Conservation (phyloP, 129 eudicot genomes). For the Lactuca sativa region DNA sequence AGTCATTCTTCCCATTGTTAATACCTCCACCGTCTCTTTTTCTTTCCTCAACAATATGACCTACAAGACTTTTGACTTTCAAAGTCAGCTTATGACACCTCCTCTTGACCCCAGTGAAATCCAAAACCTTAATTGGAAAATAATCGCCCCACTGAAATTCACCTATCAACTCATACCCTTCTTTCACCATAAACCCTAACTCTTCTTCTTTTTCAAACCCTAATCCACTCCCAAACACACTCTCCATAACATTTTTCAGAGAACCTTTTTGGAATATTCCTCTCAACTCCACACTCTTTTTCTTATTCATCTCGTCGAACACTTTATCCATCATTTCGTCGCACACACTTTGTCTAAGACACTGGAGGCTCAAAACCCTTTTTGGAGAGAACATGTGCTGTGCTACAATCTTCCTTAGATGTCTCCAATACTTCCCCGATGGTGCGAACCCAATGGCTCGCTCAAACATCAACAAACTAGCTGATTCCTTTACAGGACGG, state of each 20-base stretch:
- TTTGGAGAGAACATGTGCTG: slow-evolving; percentile 70
- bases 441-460: slow-evolving; percentile 94
- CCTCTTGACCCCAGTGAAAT: slow-evolving; percentile 67
- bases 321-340: slow-evolving; percentile 48
- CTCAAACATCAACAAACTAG: slow-evolving; percentile 67
- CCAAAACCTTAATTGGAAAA: slow-evolving; percentile 60
- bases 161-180: slow-evolving; percentile 72
- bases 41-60: slow-evolving; percentile 53
- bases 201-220: slow-evolving; percentile 47
- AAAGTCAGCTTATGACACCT: slow-evolving; percentile 58
- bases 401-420: slow-evolving; percentile 55
- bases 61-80: slow-evolving; percentile 51
- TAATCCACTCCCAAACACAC: slow-evolving; percentile 72
- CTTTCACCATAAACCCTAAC: slow-evolving; percentile 68
- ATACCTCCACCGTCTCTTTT: slow-evolving; percentile 30
- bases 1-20: slow-evolving; percentile 44
- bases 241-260: slow-evolving; percentile 58
- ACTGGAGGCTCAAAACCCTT: slow-evolving; percentile 57
- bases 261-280: slow-evolving; percentile 62
- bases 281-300: slow-evolving; percentile 55
- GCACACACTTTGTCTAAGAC: slow-evolving; percentile 44
- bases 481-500: slow-evolving; percentile 79
- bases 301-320: slow-evolving; percentile 38
- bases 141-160: slow-evolving; percentile 79
- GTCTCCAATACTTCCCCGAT: slow-evolving; percentile 63